Evolutionary conservation across 1,139 yeast genomes (phyloP).

Genomic region (Geotrichum candidum): DNA sequence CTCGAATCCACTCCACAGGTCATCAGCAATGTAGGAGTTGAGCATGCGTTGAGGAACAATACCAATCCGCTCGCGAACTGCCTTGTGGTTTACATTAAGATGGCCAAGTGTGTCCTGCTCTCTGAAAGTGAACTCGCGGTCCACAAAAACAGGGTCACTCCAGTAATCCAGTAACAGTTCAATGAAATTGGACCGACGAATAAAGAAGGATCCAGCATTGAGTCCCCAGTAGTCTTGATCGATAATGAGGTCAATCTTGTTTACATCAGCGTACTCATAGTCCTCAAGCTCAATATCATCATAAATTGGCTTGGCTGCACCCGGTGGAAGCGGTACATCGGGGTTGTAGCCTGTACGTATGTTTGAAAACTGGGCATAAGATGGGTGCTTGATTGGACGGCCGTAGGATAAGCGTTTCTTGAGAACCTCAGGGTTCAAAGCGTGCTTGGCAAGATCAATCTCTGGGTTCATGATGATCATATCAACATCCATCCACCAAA

Average conservation of each 20-base stretch:
- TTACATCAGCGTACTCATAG: constrained; percentile 16
- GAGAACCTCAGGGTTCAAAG: constrained; percentile 24
- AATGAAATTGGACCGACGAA: constrained; percentile 24
- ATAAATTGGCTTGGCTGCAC: constrained; percentile 4
- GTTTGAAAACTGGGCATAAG: constrained; percentile 10
- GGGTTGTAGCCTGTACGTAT: constrained; percentile 13
- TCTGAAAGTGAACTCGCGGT: constrained; percentile 17
- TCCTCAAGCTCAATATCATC: constrained; percentile 9
- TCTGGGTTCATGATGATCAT: constrained; percentile 25
- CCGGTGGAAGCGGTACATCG: constrained; percentile 5
- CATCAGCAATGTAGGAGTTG: constrained; percentile 22
- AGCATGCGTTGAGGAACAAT: constrained; percentile 25
- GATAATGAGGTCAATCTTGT: constrained; percentile 22
- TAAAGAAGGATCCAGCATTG: constrained; percentile 28
- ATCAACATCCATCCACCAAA: constrained; percentile 30
- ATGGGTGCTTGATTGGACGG: constrained; percentile 16
- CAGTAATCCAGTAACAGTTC: constrained; percentile 23
- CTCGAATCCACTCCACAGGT: constrained; percentile 12
- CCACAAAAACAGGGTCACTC: constrained; percentile 22
- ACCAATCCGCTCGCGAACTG: constrained; percentile 23
- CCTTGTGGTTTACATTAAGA: constrained; percentile 13
- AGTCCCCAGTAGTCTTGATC: constrained; percentile 25
- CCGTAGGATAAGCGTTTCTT: constrained; percentile 18
- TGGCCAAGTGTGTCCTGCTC: constrained; percentile 24
- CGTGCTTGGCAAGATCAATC: constrained; percentile 22